Base-by-base conservation (phyloP, 2,329 filamentous ascomycete species). In the Bipolaris zeicola region DNA sequence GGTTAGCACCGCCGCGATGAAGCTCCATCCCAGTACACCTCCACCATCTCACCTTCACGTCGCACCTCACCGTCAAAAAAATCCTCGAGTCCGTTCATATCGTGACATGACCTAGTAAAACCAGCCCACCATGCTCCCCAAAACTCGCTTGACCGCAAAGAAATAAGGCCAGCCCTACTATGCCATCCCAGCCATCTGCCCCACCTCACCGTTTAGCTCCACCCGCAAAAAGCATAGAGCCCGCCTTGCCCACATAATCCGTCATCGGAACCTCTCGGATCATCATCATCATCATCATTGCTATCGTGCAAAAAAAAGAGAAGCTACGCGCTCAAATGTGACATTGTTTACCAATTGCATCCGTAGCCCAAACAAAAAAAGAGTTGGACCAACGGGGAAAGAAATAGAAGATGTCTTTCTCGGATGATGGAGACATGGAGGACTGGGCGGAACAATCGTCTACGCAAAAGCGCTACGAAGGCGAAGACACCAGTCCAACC, bases 401-500 rank as follows among this genome's bases (percentile, higher is more conserved):
- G 4, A 39, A 28, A 6, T 14, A 1, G 22, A 57, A 20, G 1
- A 67, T 68, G 65, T 58, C 64, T 18, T 57, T 62, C 38, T 49
- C 50, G 14, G 55, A 47, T 11, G 45, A 57, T 24, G 47, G 52
- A 3, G 46, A 53, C 16, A 7, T 26, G 6, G 24, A 26, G 6
- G 52, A 44, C 57, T 60, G 43, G 41, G 39, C 33, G 24, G 50
- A 52, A 5, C 47, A 37, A 5, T 18, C 46, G 33, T 28, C n/a
- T 22, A 33, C 47, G 42, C 10, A 16, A 24, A 31, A 26, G 3
- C 64, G 63, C 31, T 76, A 73, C 31, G 57, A 66, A 36, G 64
- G 63, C 46, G 72, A 75, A 66, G 72, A 76, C 48, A 88, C 85
- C 13, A 85, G 91, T n/a, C 86, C 88, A 36, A 96, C 92, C 5